These are phyloP conservation scores for Apiotrichum brassicae DNA, from an alignment of 1,284 basidiomycete species.

Conservation along the genomic window DNA sequence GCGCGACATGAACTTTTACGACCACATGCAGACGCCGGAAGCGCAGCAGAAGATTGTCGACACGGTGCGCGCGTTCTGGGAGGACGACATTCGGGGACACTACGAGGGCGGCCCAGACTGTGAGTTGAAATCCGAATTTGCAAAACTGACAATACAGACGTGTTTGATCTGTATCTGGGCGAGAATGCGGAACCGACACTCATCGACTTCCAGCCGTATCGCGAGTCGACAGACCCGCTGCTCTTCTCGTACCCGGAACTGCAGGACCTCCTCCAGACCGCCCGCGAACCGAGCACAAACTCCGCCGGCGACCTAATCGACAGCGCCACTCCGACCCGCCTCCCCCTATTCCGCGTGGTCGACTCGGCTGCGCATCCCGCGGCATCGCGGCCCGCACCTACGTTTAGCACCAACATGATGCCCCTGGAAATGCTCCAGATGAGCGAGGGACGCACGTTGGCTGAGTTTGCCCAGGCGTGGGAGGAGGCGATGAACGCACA, in stretches of 20 bases:
- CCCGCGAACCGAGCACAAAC: background rate
- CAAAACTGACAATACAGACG: slow-evolving; percentile 55
- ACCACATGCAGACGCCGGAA: slow-evolving; percentile 64
- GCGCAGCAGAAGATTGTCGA: slow-evolving; percentile 56
- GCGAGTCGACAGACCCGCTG: slow-evolving; percentile 74
- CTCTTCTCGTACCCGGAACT: slow-evolving; percentile 81
- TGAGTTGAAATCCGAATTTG: slow-evolving; percentile 47
- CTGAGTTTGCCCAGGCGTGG: slow-evolving; percentile 57
- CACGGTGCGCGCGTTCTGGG: slow-evolving; percentile 62
- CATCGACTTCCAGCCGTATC: slow-evolving; percentile 86
- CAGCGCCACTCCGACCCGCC: slow-evolving; percentile 3
- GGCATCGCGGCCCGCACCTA: slow-evolving; percentile 60
- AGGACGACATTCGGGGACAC: slow-evolving; percentile 55
- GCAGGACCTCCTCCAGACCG: slow-evolving; percentile 28
- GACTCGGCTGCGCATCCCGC: slow-evolving; percentile 64
- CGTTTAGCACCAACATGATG: slow-evolving; percentile 82
- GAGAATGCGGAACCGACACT: slow-evolving; percentile 70
- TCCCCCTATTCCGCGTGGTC: slow-evolving; percentile 62
- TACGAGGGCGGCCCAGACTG: slow-evolving; percentile 64
- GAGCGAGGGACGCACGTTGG: slow-evolving; percentile 64
- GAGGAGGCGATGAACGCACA: slow-evolving; percentile 21
- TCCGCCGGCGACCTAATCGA: background rate
- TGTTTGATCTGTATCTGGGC: slow-evolving; percentile 80
- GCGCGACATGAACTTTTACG: slow-evolving; percentile 84
- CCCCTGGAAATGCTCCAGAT: slow-evolving; percentile 78